Evolutionary conservation across 495 filamentous ascomycete species (phyloP).

Genomic region (Trichoderma orchidacearum): DNA sequence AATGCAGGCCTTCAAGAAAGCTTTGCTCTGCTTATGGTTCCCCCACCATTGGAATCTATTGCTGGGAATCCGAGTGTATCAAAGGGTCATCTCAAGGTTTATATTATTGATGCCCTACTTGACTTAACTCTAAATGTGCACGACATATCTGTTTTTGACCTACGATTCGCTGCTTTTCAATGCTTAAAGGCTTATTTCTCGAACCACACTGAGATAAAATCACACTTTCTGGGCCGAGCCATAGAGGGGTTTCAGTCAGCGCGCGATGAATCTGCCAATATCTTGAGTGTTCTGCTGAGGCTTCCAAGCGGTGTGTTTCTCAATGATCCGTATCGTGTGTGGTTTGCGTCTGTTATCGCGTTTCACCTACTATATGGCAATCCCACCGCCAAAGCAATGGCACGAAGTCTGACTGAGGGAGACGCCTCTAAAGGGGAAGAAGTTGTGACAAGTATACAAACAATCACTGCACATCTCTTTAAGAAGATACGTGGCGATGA

Average conservation of each 20-base stretch:
- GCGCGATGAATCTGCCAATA: slow-evolving; percentile 78
- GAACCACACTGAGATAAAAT: slow-evolving; percentile 61
- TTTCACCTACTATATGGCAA: slow-evolving; percentile 84
- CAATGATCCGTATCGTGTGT: slow-evolving; percentile 78
- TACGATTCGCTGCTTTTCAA: slow-evolving; percentile 71
- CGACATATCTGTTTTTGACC: slow-evolving; percentile 55
- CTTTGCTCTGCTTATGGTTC: slow-evolving; percentile 74
- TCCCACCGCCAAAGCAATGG: slow-evolving; percentile 59
- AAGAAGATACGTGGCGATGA: slow-evolving; percentile 57
- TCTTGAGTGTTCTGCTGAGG: slow-evolving; percentile 64
- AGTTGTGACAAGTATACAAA: slow-evolving; percentile 87
- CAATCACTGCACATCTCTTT: slow-evolving; percentile 69
- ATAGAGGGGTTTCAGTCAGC: slow-evolving; percentile 76
- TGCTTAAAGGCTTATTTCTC: slow-evolving; percentile 88
- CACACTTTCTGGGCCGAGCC: slow-evolving; percentile 76
- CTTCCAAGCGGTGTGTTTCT: slow-evolving; percentile 41
- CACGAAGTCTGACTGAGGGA: slow-evolving; percentile 76
- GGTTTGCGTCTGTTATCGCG: slow-evolving; percentile 84
- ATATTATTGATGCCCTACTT: slow-evolving; percentile 89
- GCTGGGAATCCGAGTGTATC: slow-evolving; percentile 24
- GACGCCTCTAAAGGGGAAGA: slow-evolving; percentile 87
- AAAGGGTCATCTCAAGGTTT: slow-evolving; percentile 47
- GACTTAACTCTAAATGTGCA: slow-evolving; percentile 65
- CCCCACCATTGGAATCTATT: slow-evolving; percentile 34
- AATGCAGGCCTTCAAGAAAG: slow-evolving; percentile 68